Conservation (phyloP, 208 protist genomes). For the Hexamita inflata region DNA sequence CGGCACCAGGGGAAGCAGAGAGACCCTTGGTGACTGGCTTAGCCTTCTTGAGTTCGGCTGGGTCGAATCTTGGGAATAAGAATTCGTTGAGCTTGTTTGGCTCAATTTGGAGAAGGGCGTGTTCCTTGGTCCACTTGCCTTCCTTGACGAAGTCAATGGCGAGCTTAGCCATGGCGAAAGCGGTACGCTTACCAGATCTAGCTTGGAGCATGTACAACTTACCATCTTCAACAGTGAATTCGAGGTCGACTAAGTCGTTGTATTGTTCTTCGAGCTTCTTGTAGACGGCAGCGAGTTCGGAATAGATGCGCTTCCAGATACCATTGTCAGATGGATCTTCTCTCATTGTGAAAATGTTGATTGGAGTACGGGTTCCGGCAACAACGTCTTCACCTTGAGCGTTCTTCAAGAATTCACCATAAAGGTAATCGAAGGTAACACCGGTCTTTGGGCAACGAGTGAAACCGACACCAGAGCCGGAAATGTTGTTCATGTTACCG, state of each 20-base stretch:
- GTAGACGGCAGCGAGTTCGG: constrained; percentile 60
- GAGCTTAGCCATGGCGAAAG: constrained; percentile 62
- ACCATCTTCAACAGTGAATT: constrained; percentile 77
- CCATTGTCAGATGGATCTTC: constrained; percentile 65
- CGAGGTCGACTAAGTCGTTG: constrained; percentile 78
- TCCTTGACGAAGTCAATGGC: constrained; percentile 70
- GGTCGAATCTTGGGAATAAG: constrained; percentile 64
- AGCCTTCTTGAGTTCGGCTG: too few relatives aligned
- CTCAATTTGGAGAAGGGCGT: constrained; percentile 34
- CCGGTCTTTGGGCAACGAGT: constrained; percentile 71
- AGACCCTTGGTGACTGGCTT: constrained; percentile 64
- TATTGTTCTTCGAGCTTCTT: constrained; percentile 66
- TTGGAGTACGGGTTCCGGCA: constrained; percentile 71
- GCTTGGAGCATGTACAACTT: constrained; percentile 77
- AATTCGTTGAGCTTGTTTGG: constrained; percentile 55
- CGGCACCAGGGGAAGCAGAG: constrained; percentile 67
- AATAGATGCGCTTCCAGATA: constrained; percentile 62
- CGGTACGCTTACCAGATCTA: constrained; percentile 71
- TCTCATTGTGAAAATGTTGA: constrained; percentile 58
- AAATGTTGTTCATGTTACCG: constrained; percentile 68
- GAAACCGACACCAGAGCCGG: constrained; percentile 74
- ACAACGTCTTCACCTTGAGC: constrained; percentile 81
- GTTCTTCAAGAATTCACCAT: constrained; percentile 76
- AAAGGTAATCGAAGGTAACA: too few relatives aligned
- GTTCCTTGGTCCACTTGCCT: constrained; percentile 44